These are phyloP conservation scores for Colletotrichum nymphaeae DNA, from an alignment of 2,329 filamentous ascomycete species.

Conservation along the genomic window DNA sequence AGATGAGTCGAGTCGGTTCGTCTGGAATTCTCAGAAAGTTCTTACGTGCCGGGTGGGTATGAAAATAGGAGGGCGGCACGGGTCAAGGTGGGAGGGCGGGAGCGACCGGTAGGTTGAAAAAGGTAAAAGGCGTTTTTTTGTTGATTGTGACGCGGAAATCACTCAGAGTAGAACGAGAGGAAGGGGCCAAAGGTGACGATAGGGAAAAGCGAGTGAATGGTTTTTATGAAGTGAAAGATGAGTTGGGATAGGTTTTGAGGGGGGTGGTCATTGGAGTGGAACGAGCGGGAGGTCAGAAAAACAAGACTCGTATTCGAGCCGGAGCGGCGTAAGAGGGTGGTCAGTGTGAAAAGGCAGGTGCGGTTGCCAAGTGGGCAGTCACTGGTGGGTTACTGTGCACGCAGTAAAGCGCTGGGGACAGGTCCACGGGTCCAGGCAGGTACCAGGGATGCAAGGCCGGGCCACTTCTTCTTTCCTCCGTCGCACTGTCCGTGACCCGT, in stretches of 20 bases:
- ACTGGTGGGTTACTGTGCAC: background rate
- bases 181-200: background rate
- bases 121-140: background rate
- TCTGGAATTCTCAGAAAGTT: constrained; percentile 27
- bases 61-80: constrained; percentile 11
- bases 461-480: background rate
- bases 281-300: constrained; percentile 27
- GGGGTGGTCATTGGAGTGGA: constrained; percentile 7
- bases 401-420: background rate
- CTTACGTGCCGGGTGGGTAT: constrained; percentile 24
- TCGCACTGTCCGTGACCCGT: constrained; percentile 32
- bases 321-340: background rate
- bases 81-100: background rate
- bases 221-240: constrained; percentile 24
- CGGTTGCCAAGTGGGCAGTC: constrained; percentile 6
- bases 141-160: background rate
- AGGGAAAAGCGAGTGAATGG: constrained; percentile 23
- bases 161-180: background rate
- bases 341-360: constrained; percentile 10
- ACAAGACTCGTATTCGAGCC: constrained; percentile 29
- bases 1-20: constrained; percentile 8
- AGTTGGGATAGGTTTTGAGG: constrained; percentile 3
- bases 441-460: background rate
- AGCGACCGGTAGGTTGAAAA: constrained; percentile 13
- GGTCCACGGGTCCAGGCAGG: background rate